Conservation (phyloP, 1,284 basidiomycete genomes). For the Rhodotorula glutinis region DNA sequence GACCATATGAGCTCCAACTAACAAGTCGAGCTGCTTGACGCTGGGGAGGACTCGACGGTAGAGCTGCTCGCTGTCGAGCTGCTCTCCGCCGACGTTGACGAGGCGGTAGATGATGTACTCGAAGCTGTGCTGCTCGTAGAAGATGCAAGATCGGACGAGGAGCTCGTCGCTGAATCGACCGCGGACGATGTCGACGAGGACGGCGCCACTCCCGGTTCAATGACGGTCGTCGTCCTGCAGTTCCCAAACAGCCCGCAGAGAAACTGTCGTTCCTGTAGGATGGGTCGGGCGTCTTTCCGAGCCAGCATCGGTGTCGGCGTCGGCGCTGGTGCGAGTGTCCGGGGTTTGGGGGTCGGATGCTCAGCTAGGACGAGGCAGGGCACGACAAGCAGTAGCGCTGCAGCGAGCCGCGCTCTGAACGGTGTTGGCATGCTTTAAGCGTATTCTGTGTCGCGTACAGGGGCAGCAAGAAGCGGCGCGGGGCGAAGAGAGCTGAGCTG, state of each 20-base stretch:
- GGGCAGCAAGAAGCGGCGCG: no score
- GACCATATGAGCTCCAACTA: no score
- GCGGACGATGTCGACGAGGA: no score
- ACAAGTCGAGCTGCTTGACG: neutral
- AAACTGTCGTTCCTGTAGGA: neutral
- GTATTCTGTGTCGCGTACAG: no score
- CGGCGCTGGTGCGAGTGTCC: neutral
- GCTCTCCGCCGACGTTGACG: neutral
- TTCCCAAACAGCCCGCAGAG: constrained; percentile 4
- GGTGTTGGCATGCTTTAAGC: no score
- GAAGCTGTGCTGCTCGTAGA: neutral
- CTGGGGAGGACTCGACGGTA: neutral
- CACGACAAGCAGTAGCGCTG: no score
- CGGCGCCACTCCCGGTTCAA: neutral
- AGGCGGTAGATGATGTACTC: neutral
- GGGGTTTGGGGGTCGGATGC: no score
- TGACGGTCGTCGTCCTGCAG: constrained; percentile 4
- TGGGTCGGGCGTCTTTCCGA: neutral
- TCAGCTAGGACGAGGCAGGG: neutral
- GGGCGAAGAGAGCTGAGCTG: no score
- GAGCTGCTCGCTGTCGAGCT: neutral
- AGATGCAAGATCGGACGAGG: neutral
- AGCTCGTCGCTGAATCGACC: no score
- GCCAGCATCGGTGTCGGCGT: neutral
- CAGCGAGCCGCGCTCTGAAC: no score